Evolutionary conservation across 2,329 filamentous ascomycete genomes (phyloP), one percentile per base, ranked within the genome.

Genomic region (Penicillium sp.): DNA sequence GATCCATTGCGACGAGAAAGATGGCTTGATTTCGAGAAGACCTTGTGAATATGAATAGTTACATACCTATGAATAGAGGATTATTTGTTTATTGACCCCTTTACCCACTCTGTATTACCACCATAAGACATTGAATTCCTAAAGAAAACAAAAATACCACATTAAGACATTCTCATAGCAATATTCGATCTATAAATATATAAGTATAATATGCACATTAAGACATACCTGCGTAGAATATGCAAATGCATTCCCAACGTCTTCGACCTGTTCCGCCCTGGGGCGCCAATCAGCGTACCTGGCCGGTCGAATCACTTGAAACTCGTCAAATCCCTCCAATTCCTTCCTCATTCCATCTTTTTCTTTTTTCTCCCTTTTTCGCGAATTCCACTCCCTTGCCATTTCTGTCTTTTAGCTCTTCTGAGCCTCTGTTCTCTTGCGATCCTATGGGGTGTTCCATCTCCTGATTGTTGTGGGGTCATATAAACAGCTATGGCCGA

Each of bases 1-100:
- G 91, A 96, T 75, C 86, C 87, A 3, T 80, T 92, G 72, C 82
- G 91, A 59, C 82, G 75, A 44, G 88, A 89, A 15, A 80, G 91
- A 62, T 96, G 91, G 91, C 69, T 80, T 18, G 90, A 95, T 68
- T 68, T 91, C 57, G 83, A 86, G 68, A 76, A 54, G 52, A 71
- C 57, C 73, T 66, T 60, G 65, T 81, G 59, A 67, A 71, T 65
- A 34, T 40, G 32, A 31, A 16, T 25, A 31, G 27, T 21, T 47
- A 27, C 31, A 42, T 50, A 25, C 18, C 21, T 21, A n/a, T 35
- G 29, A 8, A 52, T 16, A 18, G 8, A 39, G 47, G 44, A 35
- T 21, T 49, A 40, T 52, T 41, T 54, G 52, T 50, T 57, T 50
- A 52, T 29, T 23, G 15, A 13, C 27, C 45, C 45, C 21, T 50